A percentile compares a stretch with the other conserved stretches of the same genome.
phyloP scores from a whole-genome alignment of 345 rosid genomes.

The Eucalyptus victrix region DNA sequence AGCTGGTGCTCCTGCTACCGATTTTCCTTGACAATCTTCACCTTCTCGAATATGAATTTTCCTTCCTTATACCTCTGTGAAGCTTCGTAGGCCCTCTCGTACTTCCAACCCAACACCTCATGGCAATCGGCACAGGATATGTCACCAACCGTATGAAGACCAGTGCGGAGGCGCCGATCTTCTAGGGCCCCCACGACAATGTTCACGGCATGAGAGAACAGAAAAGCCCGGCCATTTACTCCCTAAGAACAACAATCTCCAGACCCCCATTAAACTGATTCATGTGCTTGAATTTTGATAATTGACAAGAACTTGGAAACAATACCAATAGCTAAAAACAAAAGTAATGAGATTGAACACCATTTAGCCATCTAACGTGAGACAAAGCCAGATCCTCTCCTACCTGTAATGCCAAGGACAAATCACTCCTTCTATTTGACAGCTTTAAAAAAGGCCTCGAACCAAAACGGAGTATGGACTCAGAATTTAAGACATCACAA shows the following conservation, averaged over 20 bases:
- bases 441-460: neutral
- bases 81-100: conserved; percentile 59
- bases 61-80: conserved; percentile 88
- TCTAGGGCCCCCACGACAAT: conserved; percentile 52
- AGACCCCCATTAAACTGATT: neutral
- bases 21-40: conserved; percentile 60
- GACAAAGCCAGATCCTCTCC: neutral
- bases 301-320: neutral
- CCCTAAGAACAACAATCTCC: conserved; percentile 34
- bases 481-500: neutral
- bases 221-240: conserved; percentile 77
- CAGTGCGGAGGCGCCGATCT: conserved; percentile 62
- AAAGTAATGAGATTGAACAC: neutral
- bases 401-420: neutral
- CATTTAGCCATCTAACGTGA: neutral
- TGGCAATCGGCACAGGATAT: conserved; percentile 58
- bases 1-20: conserved; percentile 29
- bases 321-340: neutral
- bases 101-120: conserved; percentile 81
- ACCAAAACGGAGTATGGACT: neutral
- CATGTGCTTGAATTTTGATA: neutral
- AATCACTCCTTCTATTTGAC: neutral
- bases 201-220: conserved; percentile 81
- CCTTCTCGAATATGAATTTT: conserved; percentile 75
- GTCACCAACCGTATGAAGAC: conserved; percentile 87